phyloP scores from a whole-genome alignment of 1,139 yeast species.

The Geotrichum europaeum region DNA sequence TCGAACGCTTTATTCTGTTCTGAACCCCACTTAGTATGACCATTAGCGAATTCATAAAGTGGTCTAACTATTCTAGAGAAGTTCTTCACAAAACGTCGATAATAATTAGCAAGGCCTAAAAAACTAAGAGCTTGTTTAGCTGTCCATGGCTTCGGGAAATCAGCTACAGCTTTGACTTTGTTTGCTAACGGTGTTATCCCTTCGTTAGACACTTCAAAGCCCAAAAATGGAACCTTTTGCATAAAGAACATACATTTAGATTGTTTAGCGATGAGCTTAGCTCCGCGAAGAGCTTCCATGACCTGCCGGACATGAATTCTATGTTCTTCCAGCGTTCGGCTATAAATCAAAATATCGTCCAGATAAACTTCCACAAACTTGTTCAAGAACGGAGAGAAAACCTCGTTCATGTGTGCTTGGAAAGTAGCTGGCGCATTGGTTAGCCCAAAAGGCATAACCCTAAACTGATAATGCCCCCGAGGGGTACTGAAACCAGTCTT shows the following conservation, averaged over 20 bases:
- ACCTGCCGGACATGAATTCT: slow-evolving; percentile 14
- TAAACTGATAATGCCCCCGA: slow-evolving; percentile 24
- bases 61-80: neutral
- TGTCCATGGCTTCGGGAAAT: neutral
- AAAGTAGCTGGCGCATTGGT: slow-evolving; percentile 25
- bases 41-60: neutral
- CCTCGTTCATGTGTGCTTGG: slow-evolving; percentile 21
- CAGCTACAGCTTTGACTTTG: neutral
- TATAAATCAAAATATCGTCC: slow-evolving; percentile 31
- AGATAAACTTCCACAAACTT: slow-evolving; percentile 25
- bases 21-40: neutral
- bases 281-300: neutral
- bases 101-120: neutral
- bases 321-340: slow-evolving; percentile 22
- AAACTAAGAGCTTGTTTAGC: neutral
- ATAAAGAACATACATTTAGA: neutral
- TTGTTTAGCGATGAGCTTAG: neutral
- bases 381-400: slow-evolving; percentile 16
- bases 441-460: slow-evolving; percentile 27
- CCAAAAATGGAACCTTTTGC: neutral
- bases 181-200: neutral
- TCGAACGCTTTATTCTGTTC: neutral
- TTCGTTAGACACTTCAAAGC: neutral
- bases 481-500: slow-evolving; percentile 24
- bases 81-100: neutral